Evolutionary conservation across 495 filamentous ascomycete genomes (phyloP).

Genomic region (Hypoxylon intermedium): DNA sequence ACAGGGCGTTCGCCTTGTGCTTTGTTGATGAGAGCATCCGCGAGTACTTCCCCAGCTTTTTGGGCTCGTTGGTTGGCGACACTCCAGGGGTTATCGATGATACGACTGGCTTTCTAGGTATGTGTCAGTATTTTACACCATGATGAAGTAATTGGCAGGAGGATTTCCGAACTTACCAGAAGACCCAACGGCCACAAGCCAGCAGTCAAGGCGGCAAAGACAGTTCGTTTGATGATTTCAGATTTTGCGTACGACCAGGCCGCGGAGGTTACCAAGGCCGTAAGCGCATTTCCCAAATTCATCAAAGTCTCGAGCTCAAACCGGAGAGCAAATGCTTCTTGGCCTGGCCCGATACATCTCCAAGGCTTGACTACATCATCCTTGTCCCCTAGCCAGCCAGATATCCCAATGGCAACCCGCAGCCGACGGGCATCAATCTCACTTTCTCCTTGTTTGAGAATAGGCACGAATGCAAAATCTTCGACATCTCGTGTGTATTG

Average conservation of each 20-base stretch:
- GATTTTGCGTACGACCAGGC: slow-evolving; percentile 83
- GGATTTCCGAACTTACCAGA: slow-evolving; percentile 64
- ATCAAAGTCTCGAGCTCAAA: slow-evolving; percentile 83
- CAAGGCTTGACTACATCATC: slow-evolving; percentile 78
- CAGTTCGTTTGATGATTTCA: slow-evolving; percentile 71
- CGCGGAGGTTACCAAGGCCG: slow-evolving; percentile 75
- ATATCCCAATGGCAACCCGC: slow-evolving; percentile 81
- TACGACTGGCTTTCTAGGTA: slow-evolving; percentile 76
- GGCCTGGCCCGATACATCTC: slow-evolving; percentile 72
- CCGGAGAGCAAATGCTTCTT: slow-evolving; percentile 83
- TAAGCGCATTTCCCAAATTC: slow-evolving; percentile 80
- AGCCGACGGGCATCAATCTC: slow-evolving; percentile 63
- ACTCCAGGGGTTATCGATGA: slow-evolving; percentile 93
- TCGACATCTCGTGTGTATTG: slow-evolving; percentile 85
- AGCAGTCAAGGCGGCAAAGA: slow-evolving; percentile 75
- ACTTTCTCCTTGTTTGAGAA: slow-evolving; percentile 53
- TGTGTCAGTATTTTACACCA: slow-evolving; percentile 65
- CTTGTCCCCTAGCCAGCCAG: slow-evolving; percentile 81
- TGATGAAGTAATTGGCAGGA: slow-evolving; percentile 66
- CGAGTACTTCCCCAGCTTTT: slow-evolving; percentile 86
- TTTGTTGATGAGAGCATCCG: slow-evolving; percentile 88
- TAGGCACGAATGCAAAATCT: slow-evolving; percentile 89
- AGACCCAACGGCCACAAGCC: slow-evolving; percentile 74
- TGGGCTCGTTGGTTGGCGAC: slow-evolving; percentile 83
- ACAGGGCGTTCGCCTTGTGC: slow-evolving; percentile 91